Evolutionary conservation across 495 filamentous ascomycete species (phyloP).

Genomic region (Hamigera avellanea): DNA sequence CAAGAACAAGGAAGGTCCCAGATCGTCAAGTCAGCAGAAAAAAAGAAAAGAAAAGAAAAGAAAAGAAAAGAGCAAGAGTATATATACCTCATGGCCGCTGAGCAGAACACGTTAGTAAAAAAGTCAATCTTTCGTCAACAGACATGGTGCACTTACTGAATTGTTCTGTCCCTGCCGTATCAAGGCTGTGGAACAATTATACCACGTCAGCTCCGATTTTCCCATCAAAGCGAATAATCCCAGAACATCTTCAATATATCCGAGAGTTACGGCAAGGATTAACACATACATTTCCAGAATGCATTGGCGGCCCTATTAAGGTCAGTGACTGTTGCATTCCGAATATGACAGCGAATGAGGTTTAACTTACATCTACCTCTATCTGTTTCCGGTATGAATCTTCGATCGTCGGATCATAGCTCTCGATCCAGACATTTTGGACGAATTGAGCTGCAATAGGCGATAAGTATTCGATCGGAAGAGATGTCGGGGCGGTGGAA

Average conservation of each 20-base stretch:
- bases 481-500: too few species aligned
- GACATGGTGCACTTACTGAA: conserved; percentile 59
- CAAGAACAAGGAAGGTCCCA: too few species aligned
- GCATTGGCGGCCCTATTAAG: conserved; percentile 75
- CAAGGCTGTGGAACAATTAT: conserved; percentile 46
- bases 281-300: conserved; percentile 81
- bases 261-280: conserved; percentile 3
- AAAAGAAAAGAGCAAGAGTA: conserved; percentile 5
- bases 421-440: conserved; percentile 98
- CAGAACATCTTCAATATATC: too few species aligned
- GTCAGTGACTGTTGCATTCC: conserved; percentile 12
- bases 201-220: conserved; percentile 5
- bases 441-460: conserved; percentile 78
- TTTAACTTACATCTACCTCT: conserved; percentile 72
- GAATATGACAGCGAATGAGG: conserved; percentile 7
- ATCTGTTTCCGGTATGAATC: conserved; percentile 94
- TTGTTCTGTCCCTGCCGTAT: conserved; percentile 96
- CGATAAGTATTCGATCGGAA: conserved; percentile 11
- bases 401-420: conserved; percentile 97
- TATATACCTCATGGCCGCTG: conserved; percentile 60
- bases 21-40: too few species aligned
- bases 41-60: background rate
- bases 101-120: conserved; percentile 17
- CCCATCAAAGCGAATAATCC: too few species aligned
- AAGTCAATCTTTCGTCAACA: conserved; percentile 1